A percentile compares a stretch with the other conserved stretches of the same genome.
These are phyloP conservation scores for Metschnikowia colocasiae DNA, from an alignment of 805 yeast species.

Conservation along the genomic window DNA sequence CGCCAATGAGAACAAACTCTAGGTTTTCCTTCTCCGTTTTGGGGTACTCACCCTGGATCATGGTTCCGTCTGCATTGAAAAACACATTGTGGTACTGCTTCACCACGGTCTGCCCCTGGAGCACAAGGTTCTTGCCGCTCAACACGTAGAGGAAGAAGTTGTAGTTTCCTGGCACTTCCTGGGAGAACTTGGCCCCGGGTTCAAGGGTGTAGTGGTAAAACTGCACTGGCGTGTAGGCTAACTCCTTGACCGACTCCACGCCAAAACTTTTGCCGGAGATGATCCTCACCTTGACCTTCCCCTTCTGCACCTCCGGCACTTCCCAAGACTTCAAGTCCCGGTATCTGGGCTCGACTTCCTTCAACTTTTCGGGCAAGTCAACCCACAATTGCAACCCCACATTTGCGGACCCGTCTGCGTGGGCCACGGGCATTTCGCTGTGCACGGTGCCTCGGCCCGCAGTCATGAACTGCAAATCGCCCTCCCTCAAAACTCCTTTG, in stretches of 20 bases:
- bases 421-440: conserved; percentile 75
- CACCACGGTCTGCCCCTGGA: conserved; percentile 36
- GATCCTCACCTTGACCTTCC: conserved; percentile 60
- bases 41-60: conserved; percentile 45
- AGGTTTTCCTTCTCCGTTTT: conserved; percentile 38
- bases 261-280: conserved; percentile 78
- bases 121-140: conserved; percentile 50
- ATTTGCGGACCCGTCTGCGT: conserved; percentile 26
- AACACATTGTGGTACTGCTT: conserved; percentile 51
- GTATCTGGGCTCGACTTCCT: conserved; percentile 60
- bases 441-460: conserved; percentile 88
- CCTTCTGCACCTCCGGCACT: conserved; percentile 67
- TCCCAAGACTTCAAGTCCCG: conserved; percentile 69
- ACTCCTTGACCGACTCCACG: conserved; percentile 64
- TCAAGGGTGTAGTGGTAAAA: conserved; percentile 60
- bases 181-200: conserved; percentile 63
- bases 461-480: conserved; percentile 91
- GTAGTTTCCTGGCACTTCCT: conserved; percentile 55
- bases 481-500: conserved; percentile 70
- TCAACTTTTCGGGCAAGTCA: conserved; percentile 18
- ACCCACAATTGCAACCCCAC: conserved; percentile 77
- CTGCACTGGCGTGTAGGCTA: conserved; percentile 79
- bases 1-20: conserved; percentile 73
- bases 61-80: conserved; percentile 67
- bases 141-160: conserved; percentile 69